Evolutionary conservation across 495 filamentous ascomycete species (phyloP).

Genomic region (Lasiosphaeria miniovina): DNA sequence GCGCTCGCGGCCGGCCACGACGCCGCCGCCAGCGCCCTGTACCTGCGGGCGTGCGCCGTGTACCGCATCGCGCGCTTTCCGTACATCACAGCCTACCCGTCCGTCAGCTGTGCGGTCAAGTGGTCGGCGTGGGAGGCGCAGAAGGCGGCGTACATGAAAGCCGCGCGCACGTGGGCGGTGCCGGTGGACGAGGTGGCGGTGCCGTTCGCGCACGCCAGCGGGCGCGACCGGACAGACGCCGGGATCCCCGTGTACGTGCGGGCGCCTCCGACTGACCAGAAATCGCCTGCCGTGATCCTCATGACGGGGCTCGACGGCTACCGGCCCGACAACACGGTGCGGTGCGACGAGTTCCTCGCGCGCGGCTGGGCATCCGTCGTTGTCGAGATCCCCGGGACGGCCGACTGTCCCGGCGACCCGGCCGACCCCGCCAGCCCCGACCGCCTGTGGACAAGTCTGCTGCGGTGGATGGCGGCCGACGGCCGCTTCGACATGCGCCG

Average conservation of each 20-base stretch:
- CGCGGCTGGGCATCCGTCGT: constrained; percentile 61
- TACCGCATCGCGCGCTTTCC: constrained; percentile 76
- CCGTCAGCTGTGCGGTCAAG: constrained; percentile 45
- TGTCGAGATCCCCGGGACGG: constrained; percentile 76
- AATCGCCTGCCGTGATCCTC: constrained; percentile 61
- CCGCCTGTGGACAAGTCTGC: constrained; percentile 60
- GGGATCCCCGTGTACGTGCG: constrained; percentile 64
- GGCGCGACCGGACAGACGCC: constrained; percentile 44
- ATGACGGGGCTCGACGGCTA: constrained; percentile 80
- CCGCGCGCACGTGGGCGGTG: constrained; percentile 52
- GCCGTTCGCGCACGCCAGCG: constrained; percentile 47
- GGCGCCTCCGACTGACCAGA: constrained; percentile 41
- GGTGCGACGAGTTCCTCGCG: constrained; percentile 61
- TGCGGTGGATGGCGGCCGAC: constrained; percentile 62
- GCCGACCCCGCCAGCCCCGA: constrained; percentile 47
- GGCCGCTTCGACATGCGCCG: constrained; percentile 58
- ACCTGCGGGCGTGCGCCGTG: constrained; percentile 67
- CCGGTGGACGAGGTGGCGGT: constrained; percentile 59
- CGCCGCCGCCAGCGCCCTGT: constrained; percentile 56
- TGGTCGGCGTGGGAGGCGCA: constrained; percentile 63
- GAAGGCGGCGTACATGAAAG: constrained; percentile 62
- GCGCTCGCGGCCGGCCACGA: constrained; percentile 43
- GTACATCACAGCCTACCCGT: constrained; percentile 51
- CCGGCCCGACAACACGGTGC: constrained; percentile 71
- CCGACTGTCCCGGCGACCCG: constrained; percentile 67